Percentiles rank a stretch among this genome's conserved stretches.
Evolutionary conservation across 805 yeast species (phyloP).

Genomic region (Clavispora asparagi): DNA sequence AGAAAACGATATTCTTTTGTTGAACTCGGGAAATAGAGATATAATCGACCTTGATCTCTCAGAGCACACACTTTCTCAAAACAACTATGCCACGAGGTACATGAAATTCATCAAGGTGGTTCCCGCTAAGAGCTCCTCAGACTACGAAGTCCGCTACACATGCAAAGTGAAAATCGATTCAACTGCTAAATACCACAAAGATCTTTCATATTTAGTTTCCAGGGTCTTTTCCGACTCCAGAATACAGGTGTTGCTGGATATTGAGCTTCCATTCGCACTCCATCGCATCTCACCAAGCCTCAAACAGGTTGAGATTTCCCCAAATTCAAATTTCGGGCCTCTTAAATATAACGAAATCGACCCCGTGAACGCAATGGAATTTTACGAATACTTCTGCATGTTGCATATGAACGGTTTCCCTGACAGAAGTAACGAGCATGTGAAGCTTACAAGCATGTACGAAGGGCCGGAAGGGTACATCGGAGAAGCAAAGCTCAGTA

Average conservation of each 20-base stretch:
- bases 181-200: slow-evolving; percentile 4
- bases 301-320: not conserved
- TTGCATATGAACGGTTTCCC: slow-evolving; percentile 12
- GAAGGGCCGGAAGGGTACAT: slow-evolving; percentile 1
- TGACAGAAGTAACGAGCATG: slow-evolving; percentile 5
- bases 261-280: not conserved
- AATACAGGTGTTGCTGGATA: slow-evolving; percentile 1
- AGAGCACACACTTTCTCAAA: slow-evolving; percentile 9
- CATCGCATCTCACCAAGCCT: not conserved
- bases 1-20: not conserved
- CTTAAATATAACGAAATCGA: not conserved
- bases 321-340: slow-evolving; percentile 1
- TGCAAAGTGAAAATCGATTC: not conserved
- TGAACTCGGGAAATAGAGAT: not conserved
- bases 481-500: not conserved
- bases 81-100: slow-evolving; percentile 11
- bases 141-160: slow-evolving; percentile 1
- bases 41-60: slow-evolving; percentile 1
- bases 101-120: slow-evolving; percentile 5
- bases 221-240: slow-evolving; percentile 5
- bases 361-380: slow-evolving; percentile 1
- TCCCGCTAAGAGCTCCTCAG: slow-evolving; percentile 11
- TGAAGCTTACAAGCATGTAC: slow-evolving; percentile 8
- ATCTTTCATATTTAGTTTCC: slow-evolving; percentile 4
- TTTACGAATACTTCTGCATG: slow-evolving; percentile 11